Base-by-base conservation (phyloP, 139 green algal genomes). In the Chlorella sp. region DNA sequence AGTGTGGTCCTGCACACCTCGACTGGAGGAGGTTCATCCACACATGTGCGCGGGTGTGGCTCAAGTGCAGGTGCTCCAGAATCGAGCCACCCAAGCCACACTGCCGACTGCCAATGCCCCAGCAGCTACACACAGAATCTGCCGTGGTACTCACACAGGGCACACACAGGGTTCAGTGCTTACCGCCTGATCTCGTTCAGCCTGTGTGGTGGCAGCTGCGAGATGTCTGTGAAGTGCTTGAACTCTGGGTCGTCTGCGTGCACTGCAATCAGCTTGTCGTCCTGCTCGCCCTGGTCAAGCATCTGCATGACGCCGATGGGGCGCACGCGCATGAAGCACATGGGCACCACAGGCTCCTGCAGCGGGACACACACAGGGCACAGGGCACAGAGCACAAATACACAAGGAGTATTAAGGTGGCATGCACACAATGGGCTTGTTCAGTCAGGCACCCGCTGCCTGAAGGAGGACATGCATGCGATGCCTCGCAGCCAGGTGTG, bases 221-320 rank as follows among this genome's bases (percentile, higher is more conserved):
- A 85, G 77, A 98, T 96, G 79, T 98, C 93, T 26, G 75, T 88
- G 70, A 90, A 97, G 75, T 82, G 60, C 59, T 79, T 85, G 87
- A 89, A 98, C 83, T 97, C 93, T 0, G 94, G 93, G 74, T 98
- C 93, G 79, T 97, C 93, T 3, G 87, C 86, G 74, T 95, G 93
- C 69, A 95, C 87, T 3, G 87, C 85, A 65, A 90, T 91, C 31
- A 93, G 50, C 79, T 94, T 95, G 82, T 93, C 90, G 65, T 93
- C 88, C 64, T 87, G 85, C 81, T 96, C 90, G 2, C 90, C 93
- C 83, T 96, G 88, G 80, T 98, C 94, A 26, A 97, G 78, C 94
- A 98, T 98, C 33, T 87, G 83, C 94, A 98, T 98, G 29, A 98
- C 88, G 42, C 94, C 94, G 42, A 98, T 98, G 42, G 91, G 89